Conservation (phyloP, 495 filamentous ascomycete genomes). For the Lasiosphaeria ovina region DNA sequence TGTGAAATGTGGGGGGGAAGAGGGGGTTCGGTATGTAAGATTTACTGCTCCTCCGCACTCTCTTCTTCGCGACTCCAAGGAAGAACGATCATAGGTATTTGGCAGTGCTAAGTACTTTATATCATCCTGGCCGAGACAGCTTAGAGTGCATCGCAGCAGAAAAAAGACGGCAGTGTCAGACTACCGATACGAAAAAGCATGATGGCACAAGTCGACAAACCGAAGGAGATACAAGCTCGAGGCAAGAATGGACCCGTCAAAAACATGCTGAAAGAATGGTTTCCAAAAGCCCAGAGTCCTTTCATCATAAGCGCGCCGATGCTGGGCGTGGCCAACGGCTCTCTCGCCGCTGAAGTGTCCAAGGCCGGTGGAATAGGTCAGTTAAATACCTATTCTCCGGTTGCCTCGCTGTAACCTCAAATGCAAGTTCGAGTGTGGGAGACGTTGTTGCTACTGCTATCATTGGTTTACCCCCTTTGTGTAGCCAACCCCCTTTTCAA, state of each 20-base stretch:
- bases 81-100: no score
- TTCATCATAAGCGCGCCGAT: slow-evolving; percentile 71
- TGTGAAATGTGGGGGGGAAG: no score
- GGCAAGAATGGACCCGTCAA: not conserved
- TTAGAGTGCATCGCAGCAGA: no score
- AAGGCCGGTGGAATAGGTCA: slow-evolving; percentile 65
- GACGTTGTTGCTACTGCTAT: no score
- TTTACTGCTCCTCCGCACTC: no score
- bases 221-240: not conserved
- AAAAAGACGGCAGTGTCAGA: no score
- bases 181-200: not conserved
- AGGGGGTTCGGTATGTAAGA: no score
- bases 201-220: not conserved
- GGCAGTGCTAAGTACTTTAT: no score
- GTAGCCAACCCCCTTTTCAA: not conserved
- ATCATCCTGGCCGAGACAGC: no score
- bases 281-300: slow-evolving; percentile 59
- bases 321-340: slow-evolving; percentile 61
- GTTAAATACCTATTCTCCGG: not conserved
- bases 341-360: slow-evolving; percentile 62
- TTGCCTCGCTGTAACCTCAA: not conserved
- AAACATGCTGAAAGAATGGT: slow-evolving; percentile 32
- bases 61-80: no score
- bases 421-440: no score
- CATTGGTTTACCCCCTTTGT: not conserved